Conservation (phyloP, 371 early-diverging fungal genomes). For the Mortierella sp. region DNA sequence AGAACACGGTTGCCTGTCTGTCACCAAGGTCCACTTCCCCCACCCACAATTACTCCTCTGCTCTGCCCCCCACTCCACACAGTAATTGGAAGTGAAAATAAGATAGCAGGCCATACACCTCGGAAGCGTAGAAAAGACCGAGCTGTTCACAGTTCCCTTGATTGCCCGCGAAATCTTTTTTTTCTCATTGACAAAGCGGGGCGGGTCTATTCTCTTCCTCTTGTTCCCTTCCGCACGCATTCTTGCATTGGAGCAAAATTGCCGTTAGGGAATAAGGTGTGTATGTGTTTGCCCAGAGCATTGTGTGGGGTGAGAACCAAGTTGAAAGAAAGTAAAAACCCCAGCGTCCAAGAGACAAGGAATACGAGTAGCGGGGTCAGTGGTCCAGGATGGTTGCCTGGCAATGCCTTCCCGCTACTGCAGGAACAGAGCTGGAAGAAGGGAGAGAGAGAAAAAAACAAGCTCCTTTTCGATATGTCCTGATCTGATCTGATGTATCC, state of each 20-base stretch:
- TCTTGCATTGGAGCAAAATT: not conserved
- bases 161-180: conserved; percentile 11
- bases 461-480: not conserved
- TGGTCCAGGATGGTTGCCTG: not conserved
- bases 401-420: not conserved
- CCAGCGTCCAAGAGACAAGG: not conserved
- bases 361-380: not conserved
- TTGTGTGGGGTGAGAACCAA: conserved; percentile 1
- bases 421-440: not conserved
- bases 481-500: not conserved
- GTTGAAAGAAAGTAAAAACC: not conserved
- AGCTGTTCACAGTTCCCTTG: not conserved
- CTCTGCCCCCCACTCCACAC: not conserved
- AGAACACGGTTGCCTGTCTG: conserved; percentile 25
- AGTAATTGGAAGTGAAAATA: not conserved
- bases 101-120: not conserved
- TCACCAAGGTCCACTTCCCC: not conserved
- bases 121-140: not conserved
- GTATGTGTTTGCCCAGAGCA: no score
- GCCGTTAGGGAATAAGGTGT: not conserved
- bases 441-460: not conserved
- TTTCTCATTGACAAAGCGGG: not conserved
- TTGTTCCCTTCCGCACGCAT: not conserved
- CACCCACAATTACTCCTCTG: conserved; percentile 17
- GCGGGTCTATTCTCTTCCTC: not conserved